Percentiles rank a stretch among this genome's conserved stretches.
These are phyloP conservation scores for Aspergillus sojae DNA, from an alignment of 2,329 filamentous ascomycete genomes.

Conservation along the genomic window DNA sequence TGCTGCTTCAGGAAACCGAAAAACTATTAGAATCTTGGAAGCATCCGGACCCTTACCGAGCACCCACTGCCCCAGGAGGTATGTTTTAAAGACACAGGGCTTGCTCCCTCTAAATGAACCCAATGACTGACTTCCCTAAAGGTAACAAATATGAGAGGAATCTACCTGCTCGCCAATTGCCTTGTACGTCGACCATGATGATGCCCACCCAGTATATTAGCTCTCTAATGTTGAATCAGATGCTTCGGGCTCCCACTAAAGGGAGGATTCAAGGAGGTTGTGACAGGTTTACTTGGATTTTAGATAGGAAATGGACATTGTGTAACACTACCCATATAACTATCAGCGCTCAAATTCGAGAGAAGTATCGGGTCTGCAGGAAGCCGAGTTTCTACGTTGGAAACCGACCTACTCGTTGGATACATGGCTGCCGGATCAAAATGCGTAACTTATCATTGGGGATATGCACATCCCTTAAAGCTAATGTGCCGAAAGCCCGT, in stretches of 20 bases:
- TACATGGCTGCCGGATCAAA: not conserved
- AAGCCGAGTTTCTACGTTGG: not conserved
- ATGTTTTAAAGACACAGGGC: slow-evolving; percentile 32
- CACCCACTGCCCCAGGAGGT: slow-evolving; percentile 93
- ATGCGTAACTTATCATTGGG: slow-evolving; percentile 4
- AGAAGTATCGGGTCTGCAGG: not conserved
- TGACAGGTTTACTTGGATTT: not conserved
- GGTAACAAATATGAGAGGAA: slow-evolving; percentile 97
- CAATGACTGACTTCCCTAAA: slow-evolving; percentile 41
- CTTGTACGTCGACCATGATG: slow-evolving; percentile 64
- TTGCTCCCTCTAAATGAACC: not conserved
- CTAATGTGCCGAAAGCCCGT: slow-evolving; percentile 21
- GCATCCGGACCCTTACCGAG: slow-evolving; percentile 89
- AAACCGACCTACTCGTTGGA: not conserved
- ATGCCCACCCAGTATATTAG: not conserved
- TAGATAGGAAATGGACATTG: not conserved
- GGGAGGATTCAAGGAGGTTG: not conserved
- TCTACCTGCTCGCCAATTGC: slow-evolving; percentile 74
- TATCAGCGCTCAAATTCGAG: not conserved
- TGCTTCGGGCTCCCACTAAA: slow-evolving; percentile 13
- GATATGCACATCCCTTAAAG: not conserved
- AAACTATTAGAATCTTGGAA: slow-evolving; percentile 90
- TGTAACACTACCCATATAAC: not conserved
- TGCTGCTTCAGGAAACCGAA: slow-evolving; percentile 83
- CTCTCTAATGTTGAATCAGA: slow-evolving; percentile 17